A percentile compares a stretch with the other conserved stretches of the same genome.
Conservation (phyloP, 164 flowering plant genomes). For the Magnolia sinica region DNA sequence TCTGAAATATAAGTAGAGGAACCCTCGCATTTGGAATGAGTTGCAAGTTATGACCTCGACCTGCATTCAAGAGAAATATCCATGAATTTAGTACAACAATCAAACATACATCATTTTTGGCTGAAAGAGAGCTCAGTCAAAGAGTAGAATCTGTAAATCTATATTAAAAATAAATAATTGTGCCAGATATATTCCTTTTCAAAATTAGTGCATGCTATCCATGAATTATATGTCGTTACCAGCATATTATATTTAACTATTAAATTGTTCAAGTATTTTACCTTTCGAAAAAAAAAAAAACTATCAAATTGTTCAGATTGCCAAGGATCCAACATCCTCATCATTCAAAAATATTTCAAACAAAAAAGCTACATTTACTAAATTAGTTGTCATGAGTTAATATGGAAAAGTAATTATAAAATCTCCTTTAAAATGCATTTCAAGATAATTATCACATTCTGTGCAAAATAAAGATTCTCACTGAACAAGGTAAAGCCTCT, state of each 20-base stretch:
- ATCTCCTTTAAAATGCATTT: no score
- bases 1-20: constrained; percentile 71
- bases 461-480: no score
- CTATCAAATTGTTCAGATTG: no score
- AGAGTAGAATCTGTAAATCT: background rate
- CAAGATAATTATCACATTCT: no score
- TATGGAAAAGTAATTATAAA: no score
- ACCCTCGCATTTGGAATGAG: constrained; percentile 69
- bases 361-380: no score
- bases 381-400: no score
- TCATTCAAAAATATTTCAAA: no score
- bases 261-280: no score
- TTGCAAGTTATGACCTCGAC: constrained; percentile 37
- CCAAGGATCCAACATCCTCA: no score
- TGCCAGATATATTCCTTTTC: background rate
- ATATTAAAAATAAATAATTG: background rate
- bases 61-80: constrained; percentile 34
- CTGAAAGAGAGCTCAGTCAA: background rate
- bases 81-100: background rate
- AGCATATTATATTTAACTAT: background rate
- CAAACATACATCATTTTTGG: background rate
- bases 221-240: background rate
- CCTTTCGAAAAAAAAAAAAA: background rate
- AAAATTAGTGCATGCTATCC: background rate
- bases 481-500: no score